phyloP scores from a whole-genome alignment of 495 filamentous ascomycete genomes.

The Aspergillus sclerotiicarbonarius region DNA sequence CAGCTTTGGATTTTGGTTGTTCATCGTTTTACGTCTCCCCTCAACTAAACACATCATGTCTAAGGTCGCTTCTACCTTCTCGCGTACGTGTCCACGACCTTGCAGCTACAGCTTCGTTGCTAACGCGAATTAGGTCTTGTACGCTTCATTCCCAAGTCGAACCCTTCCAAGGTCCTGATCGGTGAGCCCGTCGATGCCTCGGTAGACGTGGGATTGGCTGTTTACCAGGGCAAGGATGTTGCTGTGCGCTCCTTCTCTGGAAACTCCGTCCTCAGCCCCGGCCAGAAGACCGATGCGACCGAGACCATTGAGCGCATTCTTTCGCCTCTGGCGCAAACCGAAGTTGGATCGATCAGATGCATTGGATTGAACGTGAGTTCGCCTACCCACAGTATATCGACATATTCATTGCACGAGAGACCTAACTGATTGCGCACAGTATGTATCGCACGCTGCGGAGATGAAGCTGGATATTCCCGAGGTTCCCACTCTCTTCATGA shows the following conservation, averaged over 20 bases:
- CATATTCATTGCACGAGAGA: neutral
- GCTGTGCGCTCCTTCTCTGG: slow-evolving; percentile 54
- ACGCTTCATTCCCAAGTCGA: slow-evolving; percentile 56
- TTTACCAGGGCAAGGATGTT: slow-evolving; percentile 55
- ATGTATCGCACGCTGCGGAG: slow-evolving; percentile 74
- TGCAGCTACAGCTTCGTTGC: neutral
- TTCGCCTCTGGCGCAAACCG: slow-evolving; percentile 49
- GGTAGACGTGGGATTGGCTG: slow-evolving; percentile 54
- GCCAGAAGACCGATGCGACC: slow-evolving; percentile 44
- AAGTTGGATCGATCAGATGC: slow-evolving; percentile 58
- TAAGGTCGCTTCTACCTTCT: slow-evolving; percentile 44
- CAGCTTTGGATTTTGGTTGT: neutral
- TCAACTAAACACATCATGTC: slow-evolving; percentile 27
- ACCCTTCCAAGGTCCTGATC: slow-evolving; percentile 49
- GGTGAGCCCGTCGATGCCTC: slow-evolving; percentile 54
- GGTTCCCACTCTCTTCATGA: slow-evolving; percentile 78
- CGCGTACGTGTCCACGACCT: slow-evolving; percentile 29
- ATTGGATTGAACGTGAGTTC: slow-evolving; percentile 67
- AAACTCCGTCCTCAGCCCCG: slow-evolving; percentile 51
- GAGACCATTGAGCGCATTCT: slow-evolving; percentile 54
- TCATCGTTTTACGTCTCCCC: slow-evolving; percentile 1
- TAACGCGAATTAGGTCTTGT: slow-evolving; percentile 49
- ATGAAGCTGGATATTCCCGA: slow-evolving; percentile 68
- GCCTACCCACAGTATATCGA: neutral
- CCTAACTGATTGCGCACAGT: slow-evolving; percentile 38